Percentiles rank a stretch among this genome's conserved stretches.
phyloP scores from a whole-genome alignment of 176 grass and related monocot species.

The Oryza coarctata region DNA sequence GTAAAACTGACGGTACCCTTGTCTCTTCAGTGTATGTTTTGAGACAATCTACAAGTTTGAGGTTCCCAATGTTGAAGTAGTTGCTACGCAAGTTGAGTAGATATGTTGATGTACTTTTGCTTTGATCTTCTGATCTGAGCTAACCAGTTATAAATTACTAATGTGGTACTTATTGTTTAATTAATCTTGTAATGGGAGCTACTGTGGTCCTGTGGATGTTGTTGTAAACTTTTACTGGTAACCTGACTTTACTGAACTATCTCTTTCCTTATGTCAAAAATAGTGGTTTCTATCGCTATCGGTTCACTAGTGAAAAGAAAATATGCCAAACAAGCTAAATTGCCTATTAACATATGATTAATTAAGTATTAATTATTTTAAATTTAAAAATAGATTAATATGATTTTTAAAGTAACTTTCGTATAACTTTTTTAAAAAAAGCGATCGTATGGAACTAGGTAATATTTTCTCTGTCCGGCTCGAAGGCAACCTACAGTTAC shows the following conservation, averaged over 20 bases:
- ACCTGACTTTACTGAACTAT: neutral
- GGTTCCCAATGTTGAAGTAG: constrained; percentile 18
- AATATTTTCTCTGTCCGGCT: too few species aligned
- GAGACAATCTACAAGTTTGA: constrained; percentile 12
- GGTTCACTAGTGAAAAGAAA: too few species aligned
- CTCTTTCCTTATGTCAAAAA: neutral
- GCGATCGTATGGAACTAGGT: too few species aligned
- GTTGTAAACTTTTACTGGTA: neutral
- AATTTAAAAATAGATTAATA: too few species aligned
- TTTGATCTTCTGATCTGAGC: constrained; percentile 37
- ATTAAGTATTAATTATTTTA: too few species aligned
- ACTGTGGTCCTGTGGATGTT: neutral
- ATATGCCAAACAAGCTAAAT: too few species aligned
- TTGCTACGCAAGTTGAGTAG: constrained; percentile 1
- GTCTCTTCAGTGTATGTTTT: neutral
- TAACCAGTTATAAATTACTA: constrained; percentile 19
- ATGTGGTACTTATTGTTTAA: neutral
- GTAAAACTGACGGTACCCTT: constrained; percentile 21
- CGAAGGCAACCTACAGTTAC: constrained; percentile 1
- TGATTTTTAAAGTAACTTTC: too few species aligned
- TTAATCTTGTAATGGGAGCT: neutral
- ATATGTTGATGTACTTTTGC: constrained; percentile 34
- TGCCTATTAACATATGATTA: too few species aligned
- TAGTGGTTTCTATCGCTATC: neutral
- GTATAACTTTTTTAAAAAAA: too few species aligned